Evolutionary conservation across 768 basidiomycete species (phyloP), one percentile per base, ranked within the genome.

Genomic region (Tulasnella sp.): DNA sequence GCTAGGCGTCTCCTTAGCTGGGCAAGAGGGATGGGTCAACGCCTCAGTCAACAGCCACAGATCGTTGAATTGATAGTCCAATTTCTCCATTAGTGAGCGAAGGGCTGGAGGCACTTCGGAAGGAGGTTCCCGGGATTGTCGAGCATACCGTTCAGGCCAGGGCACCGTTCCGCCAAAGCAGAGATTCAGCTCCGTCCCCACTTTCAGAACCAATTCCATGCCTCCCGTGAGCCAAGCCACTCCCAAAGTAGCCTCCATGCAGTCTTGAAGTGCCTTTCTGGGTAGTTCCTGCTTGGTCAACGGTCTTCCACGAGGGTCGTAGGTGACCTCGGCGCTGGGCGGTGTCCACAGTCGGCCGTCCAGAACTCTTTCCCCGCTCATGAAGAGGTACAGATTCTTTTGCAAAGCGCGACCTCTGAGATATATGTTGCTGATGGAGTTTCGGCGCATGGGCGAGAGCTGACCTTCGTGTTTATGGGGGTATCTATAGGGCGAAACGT

Each of bases 391-490:
- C 16, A 94, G 81, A 0, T 85, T 85, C 26, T 87, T 80, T 47
- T 87, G 86, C 75, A 86, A 84, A 6, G 90, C 92, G 52, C 89
- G 86, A 7, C 84, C 80, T 36, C 91, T 84, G 19, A 96, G 82
- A 67, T 85, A 90, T 3, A 83, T 83, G 76, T 96, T 95, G 62
- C 86, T 88, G 64, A 95, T 84, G 19, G 83, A 84, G 74, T 84
- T 84, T 72, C 86, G 83, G 40, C 92, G 86, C 62, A 94, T 80
- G 34, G 80, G 80, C 40, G 88, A 83, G 47, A 96, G 84, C 75
- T 94, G 91, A 0, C 94, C 94, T 82, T 96, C 94, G 75, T 95
- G 90, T 29, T 88, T 83, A 74, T 87, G 83, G 0, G 91, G 90
- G 76, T 85, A 72, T 41, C 71, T 72, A 41, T 19, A 19, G 5